Percentiles rank a stretch among this genome's conserved stretches.
Evolutionary conservation across 1,284 basidiomycete species (phyloP).

Genomic region (Cryptococcus sp.): DNA sequence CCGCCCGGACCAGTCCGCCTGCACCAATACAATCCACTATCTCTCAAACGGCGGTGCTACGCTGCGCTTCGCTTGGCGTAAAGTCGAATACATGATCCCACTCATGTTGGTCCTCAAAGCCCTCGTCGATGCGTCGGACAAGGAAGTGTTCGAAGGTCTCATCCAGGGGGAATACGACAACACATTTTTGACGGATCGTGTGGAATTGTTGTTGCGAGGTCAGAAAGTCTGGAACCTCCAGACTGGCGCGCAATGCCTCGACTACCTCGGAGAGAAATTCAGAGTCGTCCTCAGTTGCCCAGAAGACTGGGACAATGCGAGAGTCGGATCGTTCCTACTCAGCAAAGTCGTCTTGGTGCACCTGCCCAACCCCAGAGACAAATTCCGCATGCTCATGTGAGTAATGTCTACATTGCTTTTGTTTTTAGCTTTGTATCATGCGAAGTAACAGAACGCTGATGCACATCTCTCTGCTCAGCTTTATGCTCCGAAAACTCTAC

Average conservation of each 20-base stretch:
- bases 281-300: conserved; percentile 87
- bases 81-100: conserved; percentile 98
- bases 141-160: conserved; percentile 96
- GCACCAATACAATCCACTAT: conserved; percentile 96
- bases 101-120: conserved; percentile 97
- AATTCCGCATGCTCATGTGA: conserved; percentile 93
- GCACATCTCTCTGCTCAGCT: conserved; percentile 57
- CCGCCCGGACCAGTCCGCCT: conserved; percentile 83
- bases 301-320: conserved; percentile 87
- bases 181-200: conserved; percentile 96
- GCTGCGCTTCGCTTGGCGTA: conserved; percentile 94
- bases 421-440: not conserved
- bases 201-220: conserved; percentile 94
- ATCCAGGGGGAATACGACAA: conserved; percentile 97
- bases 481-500: conserved; percentile 97
- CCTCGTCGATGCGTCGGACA: conserved; percentile 89
- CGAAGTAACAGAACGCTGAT: not conserved
- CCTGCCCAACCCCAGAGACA: conserved; percentile 84
- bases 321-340: conserved; percentile 81
- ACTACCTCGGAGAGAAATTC: conserved; percentile 98
- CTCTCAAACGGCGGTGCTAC: conserved; percentile 94
- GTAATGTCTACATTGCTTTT: conserved; percentile 39
- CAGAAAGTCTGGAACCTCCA: conserved; percentile 90
- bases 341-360: conserved; percentile 89
- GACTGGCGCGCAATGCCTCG: conserved; percentile 90